Evolutionary conservation across 345 rosid genomes (phyloP), one percentile per base, ranked within the genome.

Genomic region (Ceriops zippeliana): DNA sequence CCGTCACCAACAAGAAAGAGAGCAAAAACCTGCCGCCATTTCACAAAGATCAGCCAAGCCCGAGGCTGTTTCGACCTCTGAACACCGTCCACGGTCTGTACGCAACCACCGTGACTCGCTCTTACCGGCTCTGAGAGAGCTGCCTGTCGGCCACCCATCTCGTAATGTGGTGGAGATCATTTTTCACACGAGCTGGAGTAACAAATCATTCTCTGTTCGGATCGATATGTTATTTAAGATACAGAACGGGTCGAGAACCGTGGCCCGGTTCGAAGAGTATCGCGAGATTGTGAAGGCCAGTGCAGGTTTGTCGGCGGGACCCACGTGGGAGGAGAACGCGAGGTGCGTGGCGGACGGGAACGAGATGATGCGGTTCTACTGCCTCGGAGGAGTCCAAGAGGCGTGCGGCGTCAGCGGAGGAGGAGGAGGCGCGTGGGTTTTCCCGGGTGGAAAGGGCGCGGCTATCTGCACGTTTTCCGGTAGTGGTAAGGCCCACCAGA

Each of bases 101-200:
- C 81, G 86, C 26, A 72, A 68, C 62, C 65, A 84, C 3, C 49
- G 16, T 42, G 92, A 89, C 67, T 72, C 84, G 22, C 71, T 82
- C 30, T 69, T 78, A 13, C 96, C 97, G 24, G 80, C 96, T 0
- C 76, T 93, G 20, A 86, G 86, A 19, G 96, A 95, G 82, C 87
- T 95, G 0, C 82, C 87, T 9, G 88, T 83, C 30, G 99, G 97
- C 30, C 97, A 95, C 69, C 93, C 90, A 59, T 91, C 96, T 0
- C 87, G 99, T 28, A 91, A 90, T 46, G 99, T 95, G 51, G 96
- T 95, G 62, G 96, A 91, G 80, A 95, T 95, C 47, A 95, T 95
- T 28, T 95, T 95, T 69, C 96, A 88, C 68, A 86, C 99, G 27
- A 88, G 99, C 56, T 95, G 99, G 99, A 80, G 88, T 28, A 90